phyloP scores from a whole-genome alignment of 805 yeast species.

The Brettanomyces custersianus region DNA sequence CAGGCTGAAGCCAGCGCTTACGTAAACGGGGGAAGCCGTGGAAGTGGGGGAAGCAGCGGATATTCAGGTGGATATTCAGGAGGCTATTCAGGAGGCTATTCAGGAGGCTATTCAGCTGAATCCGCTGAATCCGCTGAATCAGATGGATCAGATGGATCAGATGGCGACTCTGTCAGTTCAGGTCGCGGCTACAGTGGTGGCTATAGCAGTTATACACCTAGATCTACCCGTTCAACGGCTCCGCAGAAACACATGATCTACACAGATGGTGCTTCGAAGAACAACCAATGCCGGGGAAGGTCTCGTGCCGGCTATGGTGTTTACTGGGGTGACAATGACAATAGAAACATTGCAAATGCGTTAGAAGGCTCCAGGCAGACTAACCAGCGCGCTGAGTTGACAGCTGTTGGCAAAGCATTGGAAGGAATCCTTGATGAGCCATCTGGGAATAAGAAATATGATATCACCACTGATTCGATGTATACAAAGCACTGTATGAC shows the following conservation, averaged over 20 bases:
- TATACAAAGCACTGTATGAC: conserved; percentile 51
- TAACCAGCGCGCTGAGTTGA: conserved; percentile 75
- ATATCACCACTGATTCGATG: conserved; percentile 61
- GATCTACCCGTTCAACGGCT: background rate
- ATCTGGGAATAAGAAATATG: conserved; percentile 20
- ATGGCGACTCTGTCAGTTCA: background rate
- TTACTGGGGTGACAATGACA: conserved; percentile 51
- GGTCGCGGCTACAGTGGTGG: background rate
- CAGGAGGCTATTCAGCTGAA: background rate
- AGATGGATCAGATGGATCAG: no score
- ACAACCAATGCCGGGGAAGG: conserved; percentile 38
- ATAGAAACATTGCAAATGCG: conserved; percentile 46
- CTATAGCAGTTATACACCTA: background rate
- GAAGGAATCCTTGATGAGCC: conserved; percentile 20
- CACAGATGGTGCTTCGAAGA: conserved; percentile 72
- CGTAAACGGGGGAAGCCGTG: conserved; percentile 1
- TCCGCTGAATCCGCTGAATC: no score
- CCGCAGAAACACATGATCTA: conserved; percentile 29
- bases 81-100: background rate
- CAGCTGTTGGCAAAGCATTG: conserved; percentile 40
- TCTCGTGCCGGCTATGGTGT: conserved; percentile 45
- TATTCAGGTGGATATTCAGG: background rate
- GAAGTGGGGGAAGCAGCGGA: background rate
- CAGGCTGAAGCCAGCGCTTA: conserved; percentile 35
- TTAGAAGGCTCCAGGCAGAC: conserved; percentile 47